Base-by-base conservation (phyloP, 2,329 filamentous ascomycete species). In the Penicillium aurantiogriseum region DNA sequence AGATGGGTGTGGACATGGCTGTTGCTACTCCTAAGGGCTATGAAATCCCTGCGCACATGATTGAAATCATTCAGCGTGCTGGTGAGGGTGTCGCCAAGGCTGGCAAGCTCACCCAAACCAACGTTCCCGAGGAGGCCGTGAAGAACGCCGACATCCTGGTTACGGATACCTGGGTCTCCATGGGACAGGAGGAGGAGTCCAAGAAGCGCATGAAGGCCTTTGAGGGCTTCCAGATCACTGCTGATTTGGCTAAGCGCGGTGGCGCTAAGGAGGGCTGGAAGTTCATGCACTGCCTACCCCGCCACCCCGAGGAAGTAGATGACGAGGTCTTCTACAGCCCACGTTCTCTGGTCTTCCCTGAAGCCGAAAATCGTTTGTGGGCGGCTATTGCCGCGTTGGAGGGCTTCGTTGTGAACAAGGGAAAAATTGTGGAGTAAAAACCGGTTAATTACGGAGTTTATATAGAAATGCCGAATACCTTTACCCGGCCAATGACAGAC, bases 221-320 rank as follows among this genome's bases (percentile, higher is more conserved):
- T 73, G 83, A 84, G 31, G 92, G 93, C 15, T 99, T 92, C 77
- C 93, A 97, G 74, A 89, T 99, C 69, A 97, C 93, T 3, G 84
- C 87, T 47, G 90, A 94, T 43, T 80, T 99, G 65, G 93, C 92
- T 2, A 84, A 88, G 75, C 83, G 87, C 49, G 92, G 92, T 43
- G 92, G 91, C 21, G 94, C 94, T 42, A 96, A 94, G 74, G 81
- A 88, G 15, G 84, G 84, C 62, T 99, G 94, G 94, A 92, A 91
- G 76, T 99, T 99, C 74, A 97, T 99, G 94, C 94, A 99, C 80
- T 99, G 94, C 74, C 77, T 99, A 58, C 94, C 94, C 15, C 85
- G 94, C 61, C 92, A 99, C 72, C 85, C 85, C 0, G 93, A 99
- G 75, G 94, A 99, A 78, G 94, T 99, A 35, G 86, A 84, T 57